phyloP scores from a whole-genome alignment of 73 alveolate genomes.

The Blepharisma japonicum region DNA sequence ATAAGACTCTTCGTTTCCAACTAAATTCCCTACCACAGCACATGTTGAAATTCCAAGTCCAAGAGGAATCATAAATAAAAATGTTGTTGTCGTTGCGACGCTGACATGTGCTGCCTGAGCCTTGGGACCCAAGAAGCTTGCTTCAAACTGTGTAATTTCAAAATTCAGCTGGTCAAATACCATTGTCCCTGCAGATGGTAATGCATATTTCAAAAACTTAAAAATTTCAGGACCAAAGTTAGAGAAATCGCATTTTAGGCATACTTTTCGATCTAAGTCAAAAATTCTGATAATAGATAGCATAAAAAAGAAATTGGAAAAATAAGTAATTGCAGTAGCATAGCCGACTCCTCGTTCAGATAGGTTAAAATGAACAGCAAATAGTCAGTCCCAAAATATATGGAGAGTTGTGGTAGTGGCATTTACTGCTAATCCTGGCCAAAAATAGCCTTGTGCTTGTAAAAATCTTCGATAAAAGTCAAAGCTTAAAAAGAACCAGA shows the following conservation, averaged over 20 bases:
- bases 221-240: constrained; percentile 26
- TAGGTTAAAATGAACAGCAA: not conserved
- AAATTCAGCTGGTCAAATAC: constrained; percentile 49
- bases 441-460: constrained; percentile 27
- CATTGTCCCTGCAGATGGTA: constrained; percentile 31
- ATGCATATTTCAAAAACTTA: constrained; percentile 28
- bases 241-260: not conserved
- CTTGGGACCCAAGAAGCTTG: constrained; percentile 30
- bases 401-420: constrained; percentile 26
- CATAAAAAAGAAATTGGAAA: constrained; percentile 22
- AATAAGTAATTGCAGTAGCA: constrained; percentile 41
- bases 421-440: constrained; percentile 13
- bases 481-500: constrained; percentile 27
- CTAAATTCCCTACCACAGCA: constrained; percentile 28
- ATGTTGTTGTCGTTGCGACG: not conserved
- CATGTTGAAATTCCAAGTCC: constrained; percentile 29
- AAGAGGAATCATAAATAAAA: constrained; percentile 24
- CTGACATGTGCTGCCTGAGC: constrained; percentile 43
- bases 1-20: constrained; percentile 28
- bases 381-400: constrained; percentile 36
- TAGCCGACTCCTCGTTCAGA: constrained; percentile 32
- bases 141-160: constrained; percentile 30
- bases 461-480: constrained; percentile 34
- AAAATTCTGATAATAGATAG: not conserved
- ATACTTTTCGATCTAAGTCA: not conserved